Evolutionary conservation across 2,329 filamentous ascomycete genomes (phyloP), one percentile per base, ranked within the genome.

Genomic region (Aspergillus spinulosporus): DNA sequence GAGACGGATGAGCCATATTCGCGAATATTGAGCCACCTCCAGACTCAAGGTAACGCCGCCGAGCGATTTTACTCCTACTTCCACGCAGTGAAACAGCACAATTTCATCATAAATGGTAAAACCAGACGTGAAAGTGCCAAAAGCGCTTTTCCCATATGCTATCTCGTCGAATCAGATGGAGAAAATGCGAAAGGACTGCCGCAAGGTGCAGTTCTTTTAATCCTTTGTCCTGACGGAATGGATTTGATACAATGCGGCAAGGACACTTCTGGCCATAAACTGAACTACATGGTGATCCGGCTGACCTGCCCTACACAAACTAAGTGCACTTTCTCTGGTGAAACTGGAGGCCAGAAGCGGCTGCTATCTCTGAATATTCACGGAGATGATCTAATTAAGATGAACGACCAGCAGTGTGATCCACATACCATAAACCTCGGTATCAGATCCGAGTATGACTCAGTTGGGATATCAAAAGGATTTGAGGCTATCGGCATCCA

Each of bases 161-260:
- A 54, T 31, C 39, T 59, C 3, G 28, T 65, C 31, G 40, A 50
- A 15, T 60, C 47, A 12, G 26, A 60, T 21, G 34, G 26, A 21
- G 31, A 51, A 15, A 36, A 50, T 29, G 7, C n/a, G 28, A 47
- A 37, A 3, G 11, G 15, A 3, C 46, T 53, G 47, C 44, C 32
- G 8, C 44, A 48, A 5, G 55, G 56, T n/a, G 32, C 29, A 14
- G 56, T 59, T 21, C 48, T 64, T 14, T 49, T 56, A 15, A 32
- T 43, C 11, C n/a, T 52, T 14, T 44, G 15, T 11, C 4, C 31
- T 5, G 36, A 50, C 12, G 21, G 34, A 21, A 9, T 63, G 40
- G 21, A 42, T 36, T 60, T 64, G 12, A 52, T 66, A 59, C 29
- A 52, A 7, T 45, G 28, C 51, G 37, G 15, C 14, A 6, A 44